phyloP scores from a whole-genome alignment of 2,329 filamentous ascomycete genomes.

The Tolypocladium pustulatum region DNA sequence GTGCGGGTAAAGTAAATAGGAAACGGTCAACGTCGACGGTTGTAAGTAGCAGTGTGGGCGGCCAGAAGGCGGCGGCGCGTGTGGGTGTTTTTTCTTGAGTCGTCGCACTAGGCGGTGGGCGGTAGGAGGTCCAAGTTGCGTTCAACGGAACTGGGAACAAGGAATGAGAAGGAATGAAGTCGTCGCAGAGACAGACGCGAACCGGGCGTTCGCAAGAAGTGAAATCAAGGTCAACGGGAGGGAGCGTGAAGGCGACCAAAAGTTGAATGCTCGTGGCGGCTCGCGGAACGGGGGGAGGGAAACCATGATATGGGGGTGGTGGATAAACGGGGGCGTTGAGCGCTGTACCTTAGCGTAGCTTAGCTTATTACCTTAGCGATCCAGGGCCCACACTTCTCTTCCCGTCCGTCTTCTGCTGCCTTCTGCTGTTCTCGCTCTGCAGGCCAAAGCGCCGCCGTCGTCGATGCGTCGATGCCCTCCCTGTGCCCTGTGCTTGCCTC shows the following conservation, averaged over 20 bases:
- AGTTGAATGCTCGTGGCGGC: not conserved
- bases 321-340: not conserved
- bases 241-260: not conserved
- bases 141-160: not conserved
- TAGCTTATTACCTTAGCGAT: too few relatives aligned
- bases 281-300: not conserved
- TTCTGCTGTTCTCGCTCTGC: not conserved
- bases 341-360: too few relatives aligned
- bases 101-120: not conserved
- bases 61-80: not conserved
- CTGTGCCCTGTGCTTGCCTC: not conserved
- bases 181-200: not conserved
- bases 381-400: not conserved
- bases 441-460: not conserved
- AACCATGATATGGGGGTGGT: not conserved
- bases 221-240: not conserved
- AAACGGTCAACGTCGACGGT: constrained; percentile 19
- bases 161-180: not conserved
- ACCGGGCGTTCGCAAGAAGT: not conserved
- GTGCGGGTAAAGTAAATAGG: constrained; percentile 2
- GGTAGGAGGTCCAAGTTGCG: not conserved
- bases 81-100: not conserved
- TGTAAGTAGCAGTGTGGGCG: not conserved
- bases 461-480: not conserved
- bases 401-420: not conserved